Evolutionary conservation across 2,329 filamentous ascomycete genomes (phyloP).

Genomic region (Pleoardoris graminearum): DNA sequence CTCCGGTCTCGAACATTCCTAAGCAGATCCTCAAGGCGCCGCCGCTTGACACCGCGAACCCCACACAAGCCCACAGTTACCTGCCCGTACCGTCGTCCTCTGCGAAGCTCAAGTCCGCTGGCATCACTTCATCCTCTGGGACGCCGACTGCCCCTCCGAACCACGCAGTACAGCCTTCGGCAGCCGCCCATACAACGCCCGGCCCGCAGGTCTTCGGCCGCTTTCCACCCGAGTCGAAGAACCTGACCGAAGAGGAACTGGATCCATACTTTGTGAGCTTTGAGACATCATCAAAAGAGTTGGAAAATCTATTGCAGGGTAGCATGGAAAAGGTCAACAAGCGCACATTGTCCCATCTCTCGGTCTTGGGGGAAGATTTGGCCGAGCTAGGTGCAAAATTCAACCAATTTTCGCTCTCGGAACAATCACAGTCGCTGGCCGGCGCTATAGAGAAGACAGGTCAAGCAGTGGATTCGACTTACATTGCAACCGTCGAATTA

Average conservation of each 20-base stretch:
- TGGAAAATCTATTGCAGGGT: slow-evolving; percentile 84
- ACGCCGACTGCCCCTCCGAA: slow-evolving; percentile 60
- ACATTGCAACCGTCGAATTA: slow-evolving; percentile 92
- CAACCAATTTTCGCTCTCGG: slow-evolving; percentile 94
- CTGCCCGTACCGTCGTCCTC: slow-evolving; percentile 84
- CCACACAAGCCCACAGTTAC: slow-evolving; percentile 81
- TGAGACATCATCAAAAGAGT: slow-evolving; percentile 86
- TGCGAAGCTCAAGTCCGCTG: slow-evolving; percentile 74
- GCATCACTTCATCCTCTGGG: slow-evolving; percentile 51
- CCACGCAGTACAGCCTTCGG: slow-evolving; percentile 54
- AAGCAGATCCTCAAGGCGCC: slow-evolving; percentile 94
- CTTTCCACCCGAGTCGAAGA: slow-evolving; percentile 78
- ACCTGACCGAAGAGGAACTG: slow-evolving; percentile 82
- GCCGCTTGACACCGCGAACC: slow-evolving; percentile 93
- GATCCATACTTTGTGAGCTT: slow-evolving; percentile 96
- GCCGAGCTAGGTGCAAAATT: slow-evolving; percentile 94
- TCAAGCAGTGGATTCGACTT: slow-evolving; percentile 93
- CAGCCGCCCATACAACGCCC: slow-evolving; percentile 60
- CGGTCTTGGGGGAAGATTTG: slow-evolving; percentile 80
- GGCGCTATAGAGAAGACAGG: slow-evolving; percentile 92
- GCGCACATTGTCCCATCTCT: slow-evolving; percentile 81
- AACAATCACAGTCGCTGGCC: slow-evolving; percentile 84
- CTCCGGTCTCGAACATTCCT: slow-evolving; percentile 86
- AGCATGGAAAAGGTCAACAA: slow-evolving; percentile 97
- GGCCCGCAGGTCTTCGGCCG: slow-evolving; percentile 70